These are phyloP conservation scores for Usnea hakonensis DNA, from an alignment of 495 filamentous ascomycete species.

Conservation along the genomic window DNA sequence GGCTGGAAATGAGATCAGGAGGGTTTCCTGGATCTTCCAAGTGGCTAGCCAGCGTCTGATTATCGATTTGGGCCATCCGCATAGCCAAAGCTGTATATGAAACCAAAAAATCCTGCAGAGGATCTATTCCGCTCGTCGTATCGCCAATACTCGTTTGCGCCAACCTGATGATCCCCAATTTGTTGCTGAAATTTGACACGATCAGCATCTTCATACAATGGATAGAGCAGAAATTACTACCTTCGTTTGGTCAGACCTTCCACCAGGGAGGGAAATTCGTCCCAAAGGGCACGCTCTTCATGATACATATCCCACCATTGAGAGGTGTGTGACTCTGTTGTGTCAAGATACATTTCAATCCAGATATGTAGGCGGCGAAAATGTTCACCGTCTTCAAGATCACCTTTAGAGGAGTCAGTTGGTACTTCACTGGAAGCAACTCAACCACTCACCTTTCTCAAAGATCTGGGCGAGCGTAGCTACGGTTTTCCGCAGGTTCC, in stretches of 20 bases:
- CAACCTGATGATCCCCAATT: not conserved
- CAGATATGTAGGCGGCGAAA: conserved; percentile 26
- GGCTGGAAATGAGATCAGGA: conserved; percentile 27
- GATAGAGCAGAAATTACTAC: conserved; percentile 29
- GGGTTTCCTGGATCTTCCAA: conserved; percentile 15
- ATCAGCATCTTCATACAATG: not conserved
- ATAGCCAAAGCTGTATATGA: conserved; percentile 22
- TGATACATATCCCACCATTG: conserved; percentile 29
- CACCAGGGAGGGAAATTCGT: conserved; percentile 39
- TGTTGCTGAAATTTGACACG: not conserved
- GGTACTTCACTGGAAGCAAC: conserved; percentile 27
- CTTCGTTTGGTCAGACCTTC: conserved; percentile 38
- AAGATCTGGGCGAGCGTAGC: conserved; percentile 32
- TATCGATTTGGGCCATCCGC: conserved; percentile 26
- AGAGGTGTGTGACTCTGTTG: conserved; percentile 18
- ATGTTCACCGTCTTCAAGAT: conserved; percentile 26
- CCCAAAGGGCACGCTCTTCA: conserved; percentile 47
- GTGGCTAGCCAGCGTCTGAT: conserved; percentile 19
- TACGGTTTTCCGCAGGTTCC: conserved; percentile 34
- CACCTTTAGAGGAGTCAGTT: conserved; percentile 31
- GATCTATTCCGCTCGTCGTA: not conserved
- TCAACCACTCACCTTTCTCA: conserved; percentile 36
- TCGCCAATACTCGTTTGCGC: not conserved
- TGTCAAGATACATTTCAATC: conserved; percentile 27
- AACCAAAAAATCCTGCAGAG: conserved; percentile 22